Conservation (phyloP, 2,329 filamentous ascomycete genomes). For the Aspergillus sp. region DNA sequence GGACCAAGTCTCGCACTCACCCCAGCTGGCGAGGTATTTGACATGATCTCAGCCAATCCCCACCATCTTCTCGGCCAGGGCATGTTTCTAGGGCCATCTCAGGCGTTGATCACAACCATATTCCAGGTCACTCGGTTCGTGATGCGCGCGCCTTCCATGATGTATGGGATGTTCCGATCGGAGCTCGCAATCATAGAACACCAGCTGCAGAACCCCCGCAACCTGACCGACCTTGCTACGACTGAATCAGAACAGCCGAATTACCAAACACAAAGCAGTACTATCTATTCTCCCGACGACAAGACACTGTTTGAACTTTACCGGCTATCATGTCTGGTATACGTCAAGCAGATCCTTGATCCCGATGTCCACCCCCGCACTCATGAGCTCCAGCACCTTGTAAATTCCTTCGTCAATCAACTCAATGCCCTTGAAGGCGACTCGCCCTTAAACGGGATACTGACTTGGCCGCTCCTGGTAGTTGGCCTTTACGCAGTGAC, state of each 20-base stretch:
- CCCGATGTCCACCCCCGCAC: not conserved
- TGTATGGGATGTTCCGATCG: no score
- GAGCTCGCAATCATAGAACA: not conserved
- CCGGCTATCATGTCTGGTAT: not conserved
- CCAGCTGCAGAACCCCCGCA: not conserved
- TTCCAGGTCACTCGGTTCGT: not conserved
- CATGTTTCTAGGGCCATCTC: not conserved
- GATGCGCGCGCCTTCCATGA: not conserved
- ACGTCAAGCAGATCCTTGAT: not conserved
- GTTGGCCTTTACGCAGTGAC: not conserved
- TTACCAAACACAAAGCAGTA: accelerated
- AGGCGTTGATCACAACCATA: not conserved
- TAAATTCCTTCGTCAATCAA: not conserved
- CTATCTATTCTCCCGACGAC: not conserved
- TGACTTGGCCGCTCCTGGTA: not conserved
- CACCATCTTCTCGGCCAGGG: not conserved
- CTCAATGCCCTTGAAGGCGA: not conserved
- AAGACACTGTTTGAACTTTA: not conserved
- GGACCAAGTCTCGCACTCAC: not conserved
- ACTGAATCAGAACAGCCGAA: not conserved
- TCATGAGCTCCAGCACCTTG: not conserved
- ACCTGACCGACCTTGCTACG: not conserved
- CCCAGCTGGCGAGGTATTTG: not conserved
- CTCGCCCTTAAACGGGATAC: not conserved
- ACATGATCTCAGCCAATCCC: not conserved